Base-by-base conservation (phyloP, 495 filamentous ascomycete genomes). In the Penicillium ucsense region DNA sequence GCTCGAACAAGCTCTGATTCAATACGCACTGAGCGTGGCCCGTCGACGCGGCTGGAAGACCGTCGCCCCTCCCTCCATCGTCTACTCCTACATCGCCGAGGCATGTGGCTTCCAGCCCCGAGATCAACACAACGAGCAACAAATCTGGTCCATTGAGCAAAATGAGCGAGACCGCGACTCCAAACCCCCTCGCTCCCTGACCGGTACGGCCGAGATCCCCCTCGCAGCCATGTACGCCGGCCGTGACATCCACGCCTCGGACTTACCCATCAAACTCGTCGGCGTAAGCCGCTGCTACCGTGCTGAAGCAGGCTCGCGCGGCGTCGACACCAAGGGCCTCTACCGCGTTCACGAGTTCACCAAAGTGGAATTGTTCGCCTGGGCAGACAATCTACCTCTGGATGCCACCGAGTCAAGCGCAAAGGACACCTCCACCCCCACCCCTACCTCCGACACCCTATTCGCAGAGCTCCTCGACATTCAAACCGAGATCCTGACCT, bases 341-440 rank as follows among this genome's bases (percentile, higher is more conserved):
- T 98, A 97, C 68, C 83, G 92, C 8, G 92, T 98, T n/a, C 92
- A 97, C 70, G 92, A 98, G 63, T 98, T 98, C 68, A 94, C 89
- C 35, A 98, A 98, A 59, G 91, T 97, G 2, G 92, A 98, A 62
- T 81, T 98, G 71, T 98, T 98, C 61, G 87, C 82, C 0, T 98
- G 91, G 91, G 52, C 68, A 7, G 68, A 74, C 53, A 66, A 61
- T 35, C 7, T 56, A 20, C 20, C 20, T 20, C 20, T 20, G 20
- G 20, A 20, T 20, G 80, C 83, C 0, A 48, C 53, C 3, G 59
- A 59, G 30, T 27, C 49, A 8, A 43, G 34, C 4, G 55, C 31
- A 12, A 31, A 33, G 20, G 20, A 20, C 20, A 20, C 20, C 20
- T 20, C 20, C 20, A 20, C 20, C 20, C 20, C 20, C 30, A 32